A percentile compares a stretch with the other conserved stretches of the same genome.
phyloP scores from a whole-genome alignment of 2,329 filamentous ascomycete species.

The Paracorniculantispora psalliotae region DNA sequence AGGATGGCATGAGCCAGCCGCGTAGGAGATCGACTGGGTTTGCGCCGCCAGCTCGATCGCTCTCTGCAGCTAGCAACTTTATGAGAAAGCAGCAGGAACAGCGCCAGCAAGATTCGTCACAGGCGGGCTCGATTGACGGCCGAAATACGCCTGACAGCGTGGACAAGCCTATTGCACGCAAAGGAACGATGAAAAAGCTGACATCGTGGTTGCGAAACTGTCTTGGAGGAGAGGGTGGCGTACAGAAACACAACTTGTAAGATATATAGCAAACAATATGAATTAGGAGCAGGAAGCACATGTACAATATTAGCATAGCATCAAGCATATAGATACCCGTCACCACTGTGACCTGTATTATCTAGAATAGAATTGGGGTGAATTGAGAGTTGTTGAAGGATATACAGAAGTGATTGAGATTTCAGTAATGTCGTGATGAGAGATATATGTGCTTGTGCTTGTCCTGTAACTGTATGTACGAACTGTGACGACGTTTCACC shows the following conservation, averaged over 20 bases:
- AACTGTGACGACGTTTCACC: not conserved
- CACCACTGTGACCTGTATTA: not conserved
- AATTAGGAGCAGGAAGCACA: not conserved
- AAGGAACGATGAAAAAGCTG: slow-evolving; percentile 8
- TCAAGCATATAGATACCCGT: slow-evolving; percentile 13
- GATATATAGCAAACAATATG: not conserved
- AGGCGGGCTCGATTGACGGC: not conserved
- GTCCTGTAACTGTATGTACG: too few relatives aligned
- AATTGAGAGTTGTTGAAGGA: not conserved
- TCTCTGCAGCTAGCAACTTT: slow-evolving; percentile 23
- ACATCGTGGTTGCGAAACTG: slow-evolving; percentile 17
- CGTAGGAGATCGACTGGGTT: slow-evolving; percentile 7
- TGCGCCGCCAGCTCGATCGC: slow-evolving; percentile 17
- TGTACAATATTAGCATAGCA: slow-evolving; percentile 12
- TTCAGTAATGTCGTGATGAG: not conserved
- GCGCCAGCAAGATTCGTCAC: not conserved
- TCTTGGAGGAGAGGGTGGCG: not conserved
- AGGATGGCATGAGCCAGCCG: not conserved
- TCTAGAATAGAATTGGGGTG: not conserved
- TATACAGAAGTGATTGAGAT: not conserved
- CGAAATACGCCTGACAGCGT: slow-evolving; percentile 11
- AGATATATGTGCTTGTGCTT: too few relatives aligned
- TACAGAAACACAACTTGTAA: not conserved
- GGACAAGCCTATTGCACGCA: not conserved
- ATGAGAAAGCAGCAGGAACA: slow-evolving; percentile 21